Conservation (phyloP, 2,329 filamentous ascomycete genomes). For the Amphichorda felina region DNA sequence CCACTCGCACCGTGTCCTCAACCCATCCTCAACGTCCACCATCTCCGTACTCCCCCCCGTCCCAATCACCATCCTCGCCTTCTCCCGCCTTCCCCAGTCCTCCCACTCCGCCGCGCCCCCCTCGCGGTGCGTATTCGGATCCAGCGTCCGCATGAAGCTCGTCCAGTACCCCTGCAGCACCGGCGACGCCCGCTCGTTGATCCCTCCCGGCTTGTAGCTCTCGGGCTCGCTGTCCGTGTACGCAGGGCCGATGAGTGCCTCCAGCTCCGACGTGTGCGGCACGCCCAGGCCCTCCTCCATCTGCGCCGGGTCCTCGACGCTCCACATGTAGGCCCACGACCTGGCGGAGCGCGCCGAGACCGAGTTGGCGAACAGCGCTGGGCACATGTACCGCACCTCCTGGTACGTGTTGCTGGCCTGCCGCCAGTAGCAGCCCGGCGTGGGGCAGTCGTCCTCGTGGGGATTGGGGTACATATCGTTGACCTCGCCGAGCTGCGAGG, state of each 20-base stretch:
- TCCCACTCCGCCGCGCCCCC: constrained; percentile 25
- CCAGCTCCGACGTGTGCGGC: constrained; percentile 53
- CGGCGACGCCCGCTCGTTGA: constrained; percentile 45
- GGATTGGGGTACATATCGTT: constrained; percentile 22
- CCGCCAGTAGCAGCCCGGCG: constrained; percentile 21
- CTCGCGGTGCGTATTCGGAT: constrained; percentile 45
- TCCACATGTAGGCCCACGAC: constrained; percentile 60
- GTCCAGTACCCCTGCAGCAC: constrained; percentile 62
- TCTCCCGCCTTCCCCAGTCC: constrained; percentile 17
- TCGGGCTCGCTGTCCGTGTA: constrained; percentile 37
- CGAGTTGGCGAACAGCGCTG: constrained; percentile 17
- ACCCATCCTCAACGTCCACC: constrained; percentile 16
- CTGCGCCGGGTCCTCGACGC: constrained; percentile 47
- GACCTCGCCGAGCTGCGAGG: constrained; percentile 17
- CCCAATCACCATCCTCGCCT: constrained; percentile 26
- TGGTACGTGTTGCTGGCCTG: constrained; percentile 22
- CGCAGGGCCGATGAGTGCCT: constrained; percentile 54
- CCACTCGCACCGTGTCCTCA: constrained; percentile 14
- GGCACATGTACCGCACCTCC: constrained; percentile 22
- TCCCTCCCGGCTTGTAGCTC: constrained; percentile 38
- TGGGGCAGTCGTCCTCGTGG: constrained; percentile 18
- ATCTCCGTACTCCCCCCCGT: constrained; percentile 24
- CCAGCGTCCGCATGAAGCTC: constrained; percentile 53
- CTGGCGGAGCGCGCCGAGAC: constrained; percentile 9
- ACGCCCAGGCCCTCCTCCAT: constrained; percentile 47